Conservation (phyloP, 2,329 filamentous ascomycete genomes). For the Penicillium capsulatum region DNA sequence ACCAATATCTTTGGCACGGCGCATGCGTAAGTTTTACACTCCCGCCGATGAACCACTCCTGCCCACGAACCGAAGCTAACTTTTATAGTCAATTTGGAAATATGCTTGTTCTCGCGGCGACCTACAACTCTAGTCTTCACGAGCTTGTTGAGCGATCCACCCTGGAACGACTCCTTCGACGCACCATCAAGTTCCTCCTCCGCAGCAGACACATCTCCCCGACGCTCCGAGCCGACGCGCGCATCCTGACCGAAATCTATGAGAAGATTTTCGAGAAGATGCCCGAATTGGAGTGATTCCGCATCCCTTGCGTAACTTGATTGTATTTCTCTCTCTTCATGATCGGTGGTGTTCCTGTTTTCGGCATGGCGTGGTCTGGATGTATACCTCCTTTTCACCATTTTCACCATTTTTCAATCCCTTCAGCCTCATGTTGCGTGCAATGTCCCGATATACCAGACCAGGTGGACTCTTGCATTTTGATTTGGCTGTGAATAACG, state of each 20-base stretch:
- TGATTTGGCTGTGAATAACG: background rate
- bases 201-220: constrained; percentile 69
- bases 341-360: too few species aligned
- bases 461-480: background rate
- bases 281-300: background rate
- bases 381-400: too few species aligned
- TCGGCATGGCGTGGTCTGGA: too few species aligned
- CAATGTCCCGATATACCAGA: background rate
- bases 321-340: too few species aligned
- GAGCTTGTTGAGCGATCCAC: constrained; percentile 54
- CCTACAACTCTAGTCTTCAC: constrained; percentile 64
- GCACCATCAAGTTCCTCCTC: constrained; percentile 72
- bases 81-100: constrained; percentile 85
- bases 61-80: too few species aligned
- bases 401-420: too few species aligned
- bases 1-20: constrained; percentile 97
- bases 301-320: too few species aligned
- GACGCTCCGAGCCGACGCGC: constrained; percentile 67
- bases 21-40: constrained; percentile 70
- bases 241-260: constrained; percentile 61
- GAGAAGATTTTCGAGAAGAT: constrained; percentile 41
- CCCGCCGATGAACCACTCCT: constrained; percentile 20
- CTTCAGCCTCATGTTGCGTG: background rate
- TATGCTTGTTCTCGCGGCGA: constrained; percentile 81
- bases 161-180: constrained; percentile 60